phyloP scores from a whole-genome alignment of 345 rosid species.

The Pistacia vera region DNA sequence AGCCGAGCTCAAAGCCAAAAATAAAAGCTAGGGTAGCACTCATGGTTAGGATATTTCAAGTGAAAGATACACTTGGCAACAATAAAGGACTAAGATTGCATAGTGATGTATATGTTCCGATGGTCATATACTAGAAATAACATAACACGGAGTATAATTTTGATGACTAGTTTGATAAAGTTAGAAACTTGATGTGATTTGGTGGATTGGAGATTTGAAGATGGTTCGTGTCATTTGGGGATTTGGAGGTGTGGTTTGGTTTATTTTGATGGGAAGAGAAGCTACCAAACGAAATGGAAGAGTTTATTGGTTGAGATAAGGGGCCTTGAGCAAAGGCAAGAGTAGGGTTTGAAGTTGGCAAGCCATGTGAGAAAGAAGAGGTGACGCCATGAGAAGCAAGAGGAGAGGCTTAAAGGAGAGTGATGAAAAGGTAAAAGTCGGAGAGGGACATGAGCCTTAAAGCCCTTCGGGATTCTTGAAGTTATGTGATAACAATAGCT shows the following conservation, averaged over 20 bases:
- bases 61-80: slow-evolving; percentile 28
- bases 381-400: slow-evolving; percentile 16
- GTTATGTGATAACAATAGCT: slow-evolving; percentile 34
- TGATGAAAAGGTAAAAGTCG: slow-evolving; percentile 26
- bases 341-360: slow-evolving; percentile 50
- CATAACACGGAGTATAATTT: slow-evolving; percentile 31
- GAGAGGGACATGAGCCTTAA: slow-evolving; percentile 38
- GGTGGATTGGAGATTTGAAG: neutral
- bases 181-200: neutral
- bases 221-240: neutral
- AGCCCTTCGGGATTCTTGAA: slow-evolving; percentile 32
- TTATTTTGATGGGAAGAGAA: slow-evolving; percentile 57
- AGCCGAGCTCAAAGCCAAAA: slow-evolving; percentile 37
- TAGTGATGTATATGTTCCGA: slow-evolving; percentile 31
- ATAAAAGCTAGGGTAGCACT: neutral
- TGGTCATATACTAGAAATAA: slow-evolving; percentile 37
- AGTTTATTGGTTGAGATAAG: slow-evolving; percentile 26
- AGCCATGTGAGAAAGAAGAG: slow-evolving; percentile 39
- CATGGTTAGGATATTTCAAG: slow-evolving; percentile 27
- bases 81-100: slow-evolving; percentile 22
- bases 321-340: slow-evolving; percentile 42
- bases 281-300: slow-evolving; percentile 60
- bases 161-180: slow-evolving; percentile 30
- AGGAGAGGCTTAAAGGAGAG: slow-evolving; percentile 30
- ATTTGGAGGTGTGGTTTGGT: slow-evolving; percentile 5